Conservation (phyloP, 2,329 filamentous ascomycete genomes). For the Sporothrix variecibatus region DNA sequence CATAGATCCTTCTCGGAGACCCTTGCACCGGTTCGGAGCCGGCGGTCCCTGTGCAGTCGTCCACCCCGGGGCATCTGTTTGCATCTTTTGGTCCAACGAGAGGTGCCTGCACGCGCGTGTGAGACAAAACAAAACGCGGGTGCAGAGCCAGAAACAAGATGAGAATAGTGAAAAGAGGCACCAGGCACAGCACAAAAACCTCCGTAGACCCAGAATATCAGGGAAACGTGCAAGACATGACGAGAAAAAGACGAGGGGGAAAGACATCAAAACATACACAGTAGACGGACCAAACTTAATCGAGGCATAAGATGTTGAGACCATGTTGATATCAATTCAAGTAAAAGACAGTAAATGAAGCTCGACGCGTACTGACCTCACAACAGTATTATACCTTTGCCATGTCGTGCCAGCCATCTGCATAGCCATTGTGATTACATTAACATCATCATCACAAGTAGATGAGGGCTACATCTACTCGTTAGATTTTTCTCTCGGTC, state of each 20-base stretch:
- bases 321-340: not conserved
- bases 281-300: not conserved
- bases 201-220: not conserved
- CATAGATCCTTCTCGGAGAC: not conserved
- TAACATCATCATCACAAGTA: not conserved
- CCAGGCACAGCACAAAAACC: not conserved
- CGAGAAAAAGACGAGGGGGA: not conserved
- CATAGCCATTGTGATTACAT: not conserved
- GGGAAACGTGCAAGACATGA: not conserved
- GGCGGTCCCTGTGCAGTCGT: not conserved
- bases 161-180: too few species aligned
- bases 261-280: not conserved
- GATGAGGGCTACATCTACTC: not conserved
- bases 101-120: not conserved
- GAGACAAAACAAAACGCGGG: conserved; percentile 10
- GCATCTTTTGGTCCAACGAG: not conserved
- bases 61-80: too few species aligned
- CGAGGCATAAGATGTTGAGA: not conserved
- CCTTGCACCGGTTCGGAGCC: not conserved
- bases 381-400: not conserved
- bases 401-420: not conserved
- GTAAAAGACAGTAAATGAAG: not conserved
- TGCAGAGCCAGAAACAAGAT: not conserved
- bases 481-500: too few species aligned
- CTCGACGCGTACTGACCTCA: not conserved